These are phyloP conservation scores for Trametes villosa DNA, from an alignment of 768 basidiomycete species.

Conservation along the genomic window DNA sequence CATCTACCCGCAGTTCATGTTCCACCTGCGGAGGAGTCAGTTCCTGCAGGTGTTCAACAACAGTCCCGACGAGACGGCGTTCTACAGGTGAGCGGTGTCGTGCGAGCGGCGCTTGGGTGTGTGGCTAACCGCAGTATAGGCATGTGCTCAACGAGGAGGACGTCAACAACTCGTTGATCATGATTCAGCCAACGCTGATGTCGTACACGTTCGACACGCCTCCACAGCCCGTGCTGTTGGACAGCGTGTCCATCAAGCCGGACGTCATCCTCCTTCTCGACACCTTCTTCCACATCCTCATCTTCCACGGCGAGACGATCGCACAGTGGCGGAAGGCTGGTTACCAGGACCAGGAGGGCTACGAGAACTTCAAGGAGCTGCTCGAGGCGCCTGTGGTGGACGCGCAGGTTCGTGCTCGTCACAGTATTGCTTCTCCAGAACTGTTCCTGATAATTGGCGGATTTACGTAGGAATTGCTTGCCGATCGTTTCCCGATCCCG, in stretches of 20 bases:
- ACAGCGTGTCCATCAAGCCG: conserved; percentile 96
- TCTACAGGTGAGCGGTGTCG: conserved; percentile 72
- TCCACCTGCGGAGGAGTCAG: conserved; percentile 95
- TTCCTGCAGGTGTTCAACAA: conserved; percentile 99
- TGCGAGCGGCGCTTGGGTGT: neutral
- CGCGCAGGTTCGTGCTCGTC: conserved; percentile 67
- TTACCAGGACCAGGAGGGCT: conserved; percentile 98
- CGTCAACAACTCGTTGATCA: conserved; percentile 98
- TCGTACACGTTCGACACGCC: conserved; percentile 93
- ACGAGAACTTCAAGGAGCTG: conserved; percentile 97
- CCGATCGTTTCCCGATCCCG: conserved; percentile 95
- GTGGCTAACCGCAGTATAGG: conserved; percentile 43
- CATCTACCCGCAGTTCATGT: conserved; percentile 99
- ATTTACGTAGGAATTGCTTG: conserved; percentile 76
- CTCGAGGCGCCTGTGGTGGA: conserved; percentile 85
- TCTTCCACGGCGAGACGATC: conserved; percentile 97
- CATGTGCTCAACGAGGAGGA: conserved; percentile 97
- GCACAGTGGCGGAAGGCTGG: conserved; percentile 98
- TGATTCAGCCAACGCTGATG: conserved; percentile 99
- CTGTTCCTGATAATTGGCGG: neutral
- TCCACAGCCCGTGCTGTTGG: conserved; percentile 93
- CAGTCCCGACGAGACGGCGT: conserved; percentile 98
- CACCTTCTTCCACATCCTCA: conserved; percentile 99
- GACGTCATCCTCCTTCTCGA: conserved; percentile 96
- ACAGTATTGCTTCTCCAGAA: too few species aligned